Conservation (phyloP, 2,329 filamentous ascomycete genomes). For the Penicillium italicum region DNA sequence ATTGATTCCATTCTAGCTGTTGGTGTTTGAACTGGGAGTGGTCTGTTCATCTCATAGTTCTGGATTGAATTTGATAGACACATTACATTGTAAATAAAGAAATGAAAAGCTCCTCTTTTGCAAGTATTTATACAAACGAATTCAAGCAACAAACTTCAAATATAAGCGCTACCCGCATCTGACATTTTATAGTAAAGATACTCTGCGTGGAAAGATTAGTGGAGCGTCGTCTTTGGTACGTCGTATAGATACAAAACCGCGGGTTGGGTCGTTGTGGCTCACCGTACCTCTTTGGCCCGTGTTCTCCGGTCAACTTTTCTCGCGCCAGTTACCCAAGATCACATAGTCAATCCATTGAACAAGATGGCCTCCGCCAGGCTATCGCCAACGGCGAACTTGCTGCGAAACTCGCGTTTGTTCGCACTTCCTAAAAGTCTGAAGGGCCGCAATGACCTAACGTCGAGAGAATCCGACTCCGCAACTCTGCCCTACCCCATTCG, state of each 20-base stretch:
- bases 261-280: conserved; percentile 12
- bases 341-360: conserved; percentile 22
- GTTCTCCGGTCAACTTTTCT: conserved; percentile 35
- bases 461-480: conserved; percentile 60
- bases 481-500: conserved; percentile 77
- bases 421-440: conserved; percentile 75
- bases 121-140: neutral
- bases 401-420: conserved; percentile 86
- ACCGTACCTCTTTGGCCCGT: conserved; percentile 30
- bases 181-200: neutral
- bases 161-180: neutral
- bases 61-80: neutral
- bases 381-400: conserved; percentile 63
- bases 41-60: neutral
- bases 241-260: conserved; percentile 16
- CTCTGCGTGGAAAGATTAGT: neutral
- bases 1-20: conserved; percentile 35
- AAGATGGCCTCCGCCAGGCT: conserved; percentile 45
- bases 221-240: neutral
- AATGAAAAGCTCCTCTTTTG: neutral
- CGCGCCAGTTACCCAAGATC: conserved; percentile 19
- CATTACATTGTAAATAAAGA: neutral
- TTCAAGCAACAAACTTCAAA: neutral
- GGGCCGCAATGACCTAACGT: conserved; percentile 52
- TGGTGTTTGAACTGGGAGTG: conserved; percentile 23